Evolutionary conservation across 2,329 filamentous ascomycete species (phyloP), one percentile per base, ranked within the genome.

Genomic region (Fusarium phyllophilum): DNA sequence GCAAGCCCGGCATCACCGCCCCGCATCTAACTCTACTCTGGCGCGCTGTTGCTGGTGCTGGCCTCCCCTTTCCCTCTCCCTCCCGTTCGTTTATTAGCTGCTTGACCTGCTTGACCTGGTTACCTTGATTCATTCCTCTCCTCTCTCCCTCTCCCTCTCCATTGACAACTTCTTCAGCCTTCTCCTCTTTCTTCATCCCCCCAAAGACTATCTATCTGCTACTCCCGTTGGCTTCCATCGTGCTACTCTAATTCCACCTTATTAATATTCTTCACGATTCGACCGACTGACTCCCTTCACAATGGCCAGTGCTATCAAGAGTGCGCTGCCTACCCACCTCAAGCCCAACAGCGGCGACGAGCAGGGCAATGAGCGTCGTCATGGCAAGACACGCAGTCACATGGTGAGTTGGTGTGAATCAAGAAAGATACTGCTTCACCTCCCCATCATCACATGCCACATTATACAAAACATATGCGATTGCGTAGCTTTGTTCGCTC

Each of bases 331-430:
- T 75, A 88, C 93, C 48, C 96, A 97, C 88, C 89, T 98, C 79
- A 96, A 94, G 89, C 88, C 91, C 72, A 79, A 79, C 77, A 87
- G 83, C 65, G 82, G 79, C 57, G 84, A 84, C 65, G 80, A 81
- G 67, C 85, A 87, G 56, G 85, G 85, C 74, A 87, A 90, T 75
- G 85, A 88, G 78, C 87, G 88, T 73, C 91, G 91, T 82, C 93
- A 95, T 84, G 93, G 93, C 85, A 95, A 95, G 89, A 93, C 92
- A 77, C 92, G 93, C 83, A 94, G 92, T 70, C 93, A 95, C 85
- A 93, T 95, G 90, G 93, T 93, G 85, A 90, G 93, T 58, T 14
- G 24, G 13, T 49, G 55, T 26, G 41, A 58, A 49, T 91, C 24
- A 4, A 54, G 39, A 58, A 4, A 54, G 39, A 58, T 48, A 14